Conservation (phyloP, 441 rosid species). For the California macrophylla region DNA sequence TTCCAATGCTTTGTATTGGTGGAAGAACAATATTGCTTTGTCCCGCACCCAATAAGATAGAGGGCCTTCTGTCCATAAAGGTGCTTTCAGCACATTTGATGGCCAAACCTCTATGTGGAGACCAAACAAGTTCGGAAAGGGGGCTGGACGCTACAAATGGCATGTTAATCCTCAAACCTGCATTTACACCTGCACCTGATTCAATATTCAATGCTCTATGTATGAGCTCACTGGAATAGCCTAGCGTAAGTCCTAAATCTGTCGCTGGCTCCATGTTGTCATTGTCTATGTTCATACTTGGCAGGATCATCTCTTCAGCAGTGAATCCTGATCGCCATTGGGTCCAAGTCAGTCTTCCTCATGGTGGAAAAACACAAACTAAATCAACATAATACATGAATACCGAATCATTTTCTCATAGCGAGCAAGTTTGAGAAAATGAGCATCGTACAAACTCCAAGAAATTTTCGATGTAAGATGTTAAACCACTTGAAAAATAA, state of each 20-base stretch:
- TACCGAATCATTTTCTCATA: no score
- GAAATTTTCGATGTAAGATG: neutral
- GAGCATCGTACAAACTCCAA: neutral
- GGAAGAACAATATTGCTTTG: conserved; percentile 24
- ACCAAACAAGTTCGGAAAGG: conserved; percentile 84
- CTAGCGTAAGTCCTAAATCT: conserved; percentile 33
- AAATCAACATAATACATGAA: neutral
- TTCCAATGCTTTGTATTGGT: conserved; percentile 11
- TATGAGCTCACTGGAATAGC: conserved; percentile 28
- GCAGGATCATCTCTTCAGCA: conserved; percentile 21
- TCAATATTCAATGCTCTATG: conserved; percentile 26
- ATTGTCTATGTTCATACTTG: conserved; percentile 46
- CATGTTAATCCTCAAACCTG: conserved; percentile 42
- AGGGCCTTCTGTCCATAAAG: conserved; percentile 31
- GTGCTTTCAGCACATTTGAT: conserved; percentile 62
- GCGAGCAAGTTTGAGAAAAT: neutral
- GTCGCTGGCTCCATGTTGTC: conserved; percentile 32
- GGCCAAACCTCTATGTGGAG: conserved; percentile 67
- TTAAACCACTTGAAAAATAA: neutral
- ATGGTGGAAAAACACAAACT: neutral
- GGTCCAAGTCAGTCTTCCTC: conserved; percentile 24
- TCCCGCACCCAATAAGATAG: conserved; percentile 35
- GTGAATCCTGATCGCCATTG: conserved; percentile 28
- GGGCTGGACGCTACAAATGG: conserved; percentile 45
- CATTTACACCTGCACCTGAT: conserved; percentile 76